Conservation (phyloP, 805 yeast species). For the Komagataella mondaviorum region DNA sequence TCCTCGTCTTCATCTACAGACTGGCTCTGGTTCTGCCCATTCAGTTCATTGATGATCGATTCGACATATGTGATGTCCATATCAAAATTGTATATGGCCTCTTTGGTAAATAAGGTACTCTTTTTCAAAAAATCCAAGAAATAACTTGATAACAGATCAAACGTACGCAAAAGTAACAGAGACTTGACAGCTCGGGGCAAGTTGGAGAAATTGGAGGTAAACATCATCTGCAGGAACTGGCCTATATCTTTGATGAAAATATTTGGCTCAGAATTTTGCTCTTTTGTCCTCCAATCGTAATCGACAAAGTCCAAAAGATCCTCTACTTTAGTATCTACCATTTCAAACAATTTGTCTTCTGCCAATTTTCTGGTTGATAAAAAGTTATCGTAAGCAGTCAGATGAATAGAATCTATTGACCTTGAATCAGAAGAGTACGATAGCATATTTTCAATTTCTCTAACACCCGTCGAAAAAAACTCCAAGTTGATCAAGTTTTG, state of each 20-base stretch:
- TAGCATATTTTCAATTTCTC: constrained; percentile 44
- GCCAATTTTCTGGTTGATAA: constrained; percentile 51
- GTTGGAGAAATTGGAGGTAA: constrained; percentile 70
- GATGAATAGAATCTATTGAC: constrained; percentile 20
- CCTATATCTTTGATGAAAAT: constrained; percentile 73
- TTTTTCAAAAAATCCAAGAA: constrained; percentile 47
- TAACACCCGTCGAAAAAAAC: constrained; percentile 66
- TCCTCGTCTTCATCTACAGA: constrained; percentile 9
- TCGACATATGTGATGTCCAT: constrained; percentile 72
- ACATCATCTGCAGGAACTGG: constrained; percentile 71
- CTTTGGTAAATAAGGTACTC: constrained; percentile 43
- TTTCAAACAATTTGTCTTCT: constrained; percentile 66
- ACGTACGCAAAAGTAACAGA: constrained; percentile 71
- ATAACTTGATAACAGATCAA: constrained; percentile 69
- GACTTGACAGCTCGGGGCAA: constrained; percentile 70
- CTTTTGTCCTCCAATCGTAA: constrained; percentile 64
- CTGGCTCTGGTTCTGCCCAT: constrained; percentile 8
- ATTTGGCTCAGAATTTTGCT: constrained; percentile 47
- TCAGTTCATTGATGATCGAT: constrained; percentile 27
- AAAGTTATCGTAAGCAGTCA: constrained; percentile 30
- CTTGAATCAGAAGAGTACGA: constrained; percentile 17
- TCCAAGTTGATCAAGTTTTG: constrained; percentile 84
- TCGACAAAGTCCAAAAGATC: constrained; percentile 77
- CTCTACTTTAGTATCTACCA: constrained; percentile 70
- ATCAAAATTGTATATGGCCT: constrained; percentile 61